phyloP scores from a whole-genome alignment of 202 grass and related monocot species.

The Panicum hallii region DNA sequence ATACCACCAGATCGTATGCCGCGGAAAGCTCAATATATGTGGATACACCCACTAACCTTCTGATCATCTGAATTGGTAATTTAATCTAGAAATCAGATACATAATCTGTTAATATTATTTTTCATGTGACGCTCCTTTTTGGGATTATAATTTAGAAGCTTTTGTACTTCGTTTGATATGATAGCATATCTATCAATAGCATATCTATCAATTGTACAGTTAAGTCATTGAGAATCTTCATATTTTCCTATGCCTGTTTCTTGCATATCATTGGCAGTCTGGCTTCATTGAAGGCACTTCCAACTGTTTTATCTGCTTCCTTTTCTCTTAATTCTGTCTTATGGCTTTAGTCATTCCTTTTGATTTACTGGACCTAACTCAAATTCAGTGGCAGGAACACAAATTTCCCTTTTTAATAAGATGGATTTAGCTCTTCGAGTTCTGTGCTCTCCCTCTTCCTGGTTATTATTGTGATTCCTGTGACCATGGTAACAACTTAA shows the following conservation, averaged over 20 bases:
- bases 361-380: slow-evolving; percentile 27
- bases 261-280: background rate
- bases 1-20: background rate
- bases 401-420: background rate
- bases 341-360: slow-evolving; percentile 30
- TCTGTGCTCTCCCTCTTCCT: background rate
- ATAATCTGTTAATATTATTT: background rate
- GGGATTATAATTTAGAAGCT: background rate
- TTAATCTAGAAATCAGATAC: slow-evolving; percentile 7
- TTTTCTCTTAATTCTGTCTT: slow-evolving; percentile 24
- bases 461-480: slow-evolving; percentile 24
- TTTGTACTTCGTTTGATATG: background rate
- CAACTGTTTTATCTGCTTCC: slow-evolving; percentile 18
- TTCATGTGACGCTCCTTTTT: background rate
- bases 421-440: slow-evolving; percentile 26
- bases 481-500: background rate
- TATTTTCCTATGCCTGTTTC: background rate
- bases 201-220: background rate
- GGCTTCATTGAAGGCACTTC: background rate
- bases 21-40: background rate
- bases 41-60: background rate
- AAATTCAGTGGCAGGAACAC: background rate
- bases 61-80: slow-evolving; percentile 3
- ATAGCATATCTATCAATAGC: background rate
- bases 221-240: background rate